A percentile compares a stretch with the other conserved stretches of the same genome.
Evolutionary conservation across 2,329 filamentous ascomycete species (phyloP).

Genomic region (Zarea fungicola): DNA sequence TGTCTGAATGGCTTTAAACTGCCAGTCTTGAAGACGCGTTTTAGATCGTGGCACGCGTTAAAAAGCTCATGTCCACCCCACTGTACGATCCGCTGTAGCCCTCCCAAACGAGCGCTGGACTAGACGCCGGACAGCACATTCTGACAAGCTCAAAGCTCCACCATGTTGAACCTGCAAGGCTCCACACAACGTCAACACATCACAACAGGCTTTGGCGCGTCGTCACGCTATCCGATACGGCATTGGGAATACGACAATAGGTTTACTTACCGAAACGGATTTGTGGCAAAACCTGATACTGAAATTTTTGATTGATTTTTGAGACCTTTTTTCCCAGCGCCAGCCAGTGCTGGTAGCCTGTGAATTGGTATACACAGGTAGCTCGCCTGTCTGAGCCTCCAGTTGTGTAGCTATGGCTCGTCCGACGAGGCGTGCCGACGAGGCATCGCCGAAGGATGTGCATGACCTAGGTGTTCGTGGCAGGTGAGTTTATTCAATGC

Average conservation of each 20-base stretch:
- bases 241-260: background rate
- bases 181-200: slow-evolving; percentile 11
- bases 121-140: too few species aligned
- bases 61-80: background rate
- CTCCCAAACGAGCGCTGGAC: too few species aligned
- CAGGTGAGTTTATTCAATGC: slow-evolving; percentile 27
- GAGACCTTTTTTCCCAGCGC: background rate
- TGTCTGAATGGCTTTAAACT: background rate
- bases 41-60: slow-evolving; percentile 4
- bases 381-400: background rate
- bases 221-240: background rate
- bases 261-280: background rate
- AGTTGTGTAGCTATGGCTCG: slow-evolving; percentile 26
- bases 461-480: slow-evolving; percentile 32
- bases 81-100: background rate
- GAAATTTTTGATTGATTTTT: background rate
- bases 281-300: background rate
- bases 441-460: slow-evolving; percentile 27
- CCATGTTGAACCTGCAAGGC: slow-evolving; percentile 5
- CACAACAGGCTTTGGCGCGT: slow-evolving; percentile 9
- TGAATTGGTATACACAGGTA: background rate
- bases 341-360: background rate
- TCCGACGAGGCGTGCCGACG: slow-evolving; percentile 24
- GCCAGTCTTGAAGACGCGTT: slow-evolving; percentile 3
- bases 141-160: too few species aligned